Conservation (phyloP, 1,284 basidiomycete genomes). For the Rhodotorula sp. region DNA sequence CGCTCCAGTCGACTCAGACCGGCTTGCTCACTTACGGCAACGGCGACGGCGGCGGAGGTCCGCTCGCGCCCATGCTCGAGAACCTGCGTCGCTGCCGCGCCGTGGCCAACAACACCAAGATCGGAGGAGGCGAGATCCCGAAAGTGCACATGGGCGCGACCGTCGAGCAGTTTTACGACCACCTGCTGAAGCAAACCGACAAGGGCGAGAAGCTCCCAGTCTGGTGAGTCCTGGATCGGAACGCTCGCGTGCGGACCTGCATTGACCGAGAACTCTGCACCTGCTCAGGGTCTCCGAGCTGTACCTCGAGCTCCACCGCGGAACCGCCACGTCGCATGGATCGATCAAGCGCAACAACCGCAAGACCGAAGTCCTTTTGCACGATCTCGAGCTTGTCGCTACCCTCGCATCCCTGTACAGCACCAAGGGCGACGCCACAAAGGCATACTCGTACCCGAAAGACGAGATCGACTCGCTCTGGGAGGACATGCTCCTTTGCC, state of each 20-base stretch:
- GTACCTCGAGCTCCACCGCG: constrained; percentile 77
- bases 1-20: constrained; percentile 54
- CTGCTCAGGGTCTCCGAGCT: constrained; percentile 58
- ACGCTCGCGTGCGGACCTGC: neutral
- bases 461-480: constrained; percentile 76
- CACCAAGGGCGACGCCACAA: constrained; percentile 41
- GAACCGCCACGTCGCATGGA: constrained; percentile 57
- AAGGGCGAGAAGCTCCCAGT: constrained; percentile 76
- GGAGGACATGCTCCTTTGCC: constrained; percentile 65
- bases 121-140: constrained; percentile 67
- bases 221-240: constrained; percentile 57
- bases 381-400: constrained; percentile 82
- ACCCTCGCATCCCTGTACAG: constrained; percentile 69
- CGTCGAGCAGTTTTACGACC: constrained; percentile 78
- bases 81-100: constrained; percentile 81
- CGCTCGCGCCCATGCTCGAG: constrained; percentile 54
- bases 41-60: constrained; percentile 85
- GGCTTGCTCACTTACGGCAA: constrained; percentile 66
- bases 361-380: constrained; percentile 85
- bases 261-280: too few relatives aligned
- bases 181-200: constrained; percentile 65
- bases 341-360: constrained; percentile 94
- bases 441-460: constrained; percentile 75
- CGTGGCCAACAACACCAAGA: constrained; percentile 60
- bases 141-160: constrained; percentile 72